Base-by-base conservation (phyloP, 1,284 basidiomycete species). In the Mycena citricolor region DNA sequence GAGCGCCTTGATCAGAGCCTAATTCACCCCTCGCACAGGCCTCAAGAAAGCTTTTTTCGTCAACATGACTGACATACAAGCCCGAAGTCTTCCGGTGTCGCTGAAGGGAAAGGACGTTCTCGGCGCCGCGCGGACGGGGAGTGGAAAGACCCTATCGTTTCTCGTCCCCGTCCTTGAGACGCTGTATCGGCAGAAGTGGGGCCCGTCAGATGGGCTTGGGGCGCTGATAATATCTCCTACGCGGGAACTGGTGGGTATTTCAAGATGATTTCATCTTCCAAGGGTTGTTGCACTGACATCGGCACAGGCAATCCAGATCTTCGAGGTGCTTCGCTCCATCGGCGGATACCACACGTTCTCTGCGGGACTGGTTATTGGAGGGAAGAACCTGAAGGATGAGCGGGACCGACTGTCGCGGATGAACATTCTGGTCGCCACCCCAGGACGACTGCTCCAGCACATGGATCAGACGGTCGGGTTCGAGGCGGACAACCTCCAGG, bases 401-500 rank as follows among this genome's bases (percentile, higher is more conserved):
- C 76, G 84, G 42, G 92, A 94, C 19, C 74, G 97, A 11, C 64
- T 99, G 32, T 78, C 84, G 11, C 77, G 90, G 37, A 98, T 99
- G 94, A 99, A 99, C 61, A 97, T 99, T 48, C 78, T 99, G 20
- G 90, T 99, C 16, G 94, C 95, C 2, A 98, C 97, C 2, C 95
- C 95, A 1, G 97, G 95, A 13, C 79, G 97, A 42, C 70, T 99
- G 22, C 69, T 99, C 41, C 97, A 99, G 61, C 97, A 99, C 65
- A 90, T 99, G 84, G 97, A 99, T 62, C 94, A 98, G 67, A 98
- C 97, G 0, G 81, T 94, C 37, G 94, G 94, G 1, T 97, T 99
- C 57, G 93, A 95, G 50, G 83, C 84, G 26, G 86, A 90, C 54
- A 91, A 93, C 57, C 67, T 99, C 20, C 94, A 98, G 63, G 64